Percentiles rank a stretch among this genome's conserved stretches.
Conservation (phyloP, 75 land plant species). For the Pseudotsuga menziesii region DNA sequence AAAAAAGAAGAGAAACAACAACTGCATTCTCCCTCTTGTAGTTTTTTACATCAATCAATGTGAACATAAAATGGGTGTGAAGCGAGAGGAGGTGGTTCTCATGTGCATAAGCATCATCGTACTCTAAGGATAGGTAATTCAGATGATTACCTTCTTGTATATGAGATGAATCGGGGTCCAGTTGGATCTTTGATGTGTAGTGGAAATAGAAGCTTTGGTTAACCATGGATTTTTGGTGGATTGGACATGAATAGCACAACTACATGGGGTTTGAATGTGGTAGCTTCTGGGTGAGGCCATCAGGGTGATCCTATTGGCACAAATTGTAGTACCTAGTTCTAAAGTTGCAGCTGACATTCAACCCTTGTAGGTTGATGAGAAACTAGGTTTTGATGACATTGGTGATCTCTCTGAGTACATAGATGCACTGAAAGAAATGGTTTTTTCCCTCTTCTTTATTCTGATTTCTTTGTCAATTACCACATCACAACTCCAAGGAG, state of each 20-base stretch:
- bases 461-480: constrained; percentile 29
- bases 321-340: constrained; percentile 90
- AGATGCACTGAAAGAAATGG: constrained; percentile 94
- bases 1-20: no score
- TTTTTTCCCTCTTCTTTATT: constrained; percentile 43
- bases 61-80: no score
- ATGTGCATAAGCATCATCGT: no score
- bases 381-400: constrained; percentile 83
- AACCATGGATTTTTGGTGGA: constrained; percentile 76
- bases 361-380: constrained; percentile 90
- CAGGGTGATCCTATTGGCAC: constrained; percentile 58
- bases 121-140: no score
- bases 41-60: no score
- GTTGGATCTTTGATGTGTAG: no score
- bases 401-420: constrained; percentile 88
- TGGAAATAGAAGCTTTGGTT: no score
- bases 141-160: no score
- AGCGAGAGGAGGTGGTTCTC: no score
- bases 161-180: no score
- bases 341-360: constrained; percentile 99
- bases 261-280: constrained; percentile 80
- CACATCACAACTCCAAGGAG: constrained; percentile 39
- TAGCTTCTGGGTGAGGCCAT: constrained; percentile 83
- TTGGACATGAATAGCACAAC: constrained; percentile 72
- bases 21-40: no score